These are phyloP conservation scores for Neofusicoccum ribis DNA, from an alignment of 2,329 filamentous ascomycete species.

Conservation along the genomic window DNA sequence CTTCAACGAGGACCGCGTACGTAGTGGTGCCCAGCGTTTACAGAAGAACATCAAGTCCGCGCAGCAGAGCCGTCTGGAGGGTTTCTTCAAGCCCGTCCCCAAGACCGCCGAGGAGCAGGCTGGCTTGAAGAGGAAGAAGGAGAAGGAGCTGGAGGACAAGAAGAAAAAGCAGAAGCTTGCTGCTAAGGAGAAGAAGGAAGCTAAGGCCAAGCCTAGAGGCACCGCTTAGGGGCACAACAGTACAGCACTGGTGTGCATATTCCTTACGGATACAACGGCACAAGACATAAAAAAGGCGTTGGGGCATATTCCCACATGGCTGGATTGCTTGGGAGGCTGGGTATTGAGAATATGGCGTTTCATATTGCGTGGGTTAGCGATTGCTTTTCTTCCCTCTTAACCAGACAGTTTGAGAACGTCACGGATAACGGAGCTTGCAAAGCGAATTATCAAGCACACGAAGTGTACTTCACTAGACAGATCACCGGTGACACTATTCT, in stretches of 20 bases:
- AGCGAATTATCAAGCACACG: too few species aligned
- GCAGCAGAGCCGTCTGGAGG: slow-evolving; percentile 88
- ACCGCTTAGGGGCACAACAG: slow-evolving; percentile 41
- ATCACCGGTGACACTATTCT: too few species aligned
- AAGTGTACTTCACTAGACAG: too few species aligned
- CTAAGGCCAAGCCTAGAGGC: slow-evolving; percentile 81
- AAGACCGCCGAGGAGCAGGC: slow-evolving; percentile 87
- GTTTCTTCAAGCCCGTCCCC: slow-evolving; percentile 92
- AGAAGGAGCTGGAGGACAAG: slow-evolving; percentile 86
- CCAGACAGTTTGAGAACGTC: too few species aligned
- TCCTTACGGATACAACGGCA: not conserved
- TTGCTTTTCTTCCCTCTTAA: not conserved
- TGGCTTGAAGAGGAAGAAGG: slow-evolving; percentile 85
- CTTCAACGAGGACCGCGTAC: slow-evolving; percentile 92
- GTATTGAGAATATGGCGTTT: slow-evolving; percentile 1
- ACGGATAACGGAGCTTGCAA: too few species aligned
- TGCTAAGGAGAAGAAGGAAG: slow-evolving; percentile 91
- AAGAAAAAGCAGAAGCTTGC: slow-evolving; percentile 96
- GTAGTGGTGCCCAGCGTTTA: slow-evolving; percentile 72
- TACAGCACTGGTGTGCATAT: not conserved
- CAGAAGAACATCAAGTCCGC: slow-evolving; percentile 88
- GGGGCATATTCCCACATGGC: not conserved
- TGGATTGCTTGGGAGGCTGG: not conserved
- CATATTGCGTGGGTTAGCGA: not conserved
- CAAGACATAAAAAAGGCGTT: slow-evolving; percentile 2